These are phyloP conservation scores for Epichloe brachyelytri DNA, from an alignment of 2,329 filamentous ascomycete species.

Conservation along the genomic window DNA sequence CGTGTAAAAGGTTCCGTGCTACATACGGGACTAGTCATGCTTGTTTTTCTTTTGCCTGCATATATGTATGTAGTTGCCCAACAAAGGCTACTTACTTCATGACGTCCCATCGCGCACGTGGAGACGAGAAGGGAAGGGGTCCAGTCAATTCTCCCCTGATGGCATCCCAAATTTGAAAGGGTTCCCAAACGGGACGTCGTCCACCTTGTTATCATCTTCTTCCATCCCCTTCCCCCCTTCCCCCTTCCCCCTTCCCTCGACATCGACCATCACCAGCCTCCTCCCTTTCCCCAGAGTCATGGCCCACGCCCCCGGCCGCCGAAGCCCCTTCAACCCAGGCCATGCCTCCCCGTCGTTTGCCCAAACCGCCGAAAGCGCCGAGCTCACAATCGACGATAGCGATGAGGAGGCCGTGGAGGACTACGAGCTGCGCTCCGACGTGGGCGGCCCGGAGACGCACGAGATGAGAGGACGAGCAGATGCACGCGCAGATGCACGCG, in stretches of 20 bases:
- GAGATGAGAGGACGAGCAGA: constrained; percentile 12
- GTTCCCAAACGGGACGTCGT: no score
- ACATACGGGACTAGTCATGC: background rate
- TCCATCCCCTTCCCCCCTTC: no score
- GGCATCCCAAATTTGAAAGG: no score
- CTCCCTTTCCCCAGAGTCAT: constrained; percentile 2
- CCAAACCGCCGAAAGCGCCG: constrained; percentile 21
- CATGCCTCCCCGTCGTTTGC: constrained; percentile 24
- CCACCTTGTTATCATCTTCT: no score
- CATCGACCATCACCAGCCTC: background rate
- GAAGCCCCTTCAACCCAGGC: constrained; percentile 12
- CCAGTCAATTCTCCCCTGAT: no score
- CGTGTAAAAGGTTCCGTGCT: background rate
- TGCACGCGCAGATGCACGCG: no score
- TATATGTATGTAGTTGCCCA: no score
- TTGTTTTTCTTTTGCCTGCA: background rate
- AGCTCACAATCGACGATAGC: constrained; percentile 23
- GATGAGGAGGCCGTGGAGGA: constrained; percentile 15
- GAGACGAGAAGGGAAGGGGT: no score
- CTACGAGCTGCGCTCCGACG: constrained; percentile 20
- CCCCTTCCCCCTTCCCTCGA: background rate
- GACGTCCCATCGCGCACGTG: no score
- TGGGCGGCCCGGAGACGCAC: constrained; percentile 19
- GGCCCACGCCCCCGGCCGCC: constrained; percentile 1
- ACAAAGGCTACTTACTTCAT: no score